phyloP scores from a whole-genome alignment of 2,329 filamentous ascomycete genomes.

The Aspergillus thermomutatus region DNA sequence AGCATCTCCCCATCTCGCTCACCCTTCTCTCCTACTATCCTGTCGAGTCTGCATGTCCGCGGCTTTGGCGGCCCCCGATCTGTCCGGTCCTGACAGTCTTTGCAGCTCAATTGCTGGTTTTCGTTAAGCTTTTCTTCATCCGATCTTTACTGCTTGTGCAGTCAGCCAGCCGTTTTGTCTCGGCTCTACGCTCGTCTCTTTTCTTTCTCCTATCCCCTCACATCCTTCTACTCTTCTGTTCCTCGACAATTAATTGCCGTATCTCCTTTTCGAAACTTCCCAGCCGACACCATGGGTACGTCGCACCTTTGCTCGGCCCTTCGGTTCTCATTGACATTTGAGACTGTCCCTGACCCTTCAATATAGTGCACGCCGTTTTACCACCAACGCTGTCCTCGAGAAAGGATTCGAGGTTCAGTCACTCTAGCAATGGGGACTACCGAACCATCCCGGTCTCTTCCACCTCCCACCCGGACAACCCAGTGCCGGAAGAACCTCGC shows the following conservation, averaged over 20 bases:
- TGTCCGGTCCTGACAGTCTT: neutral
- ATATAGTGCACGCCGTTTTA: slow-evolving; percentile 30
- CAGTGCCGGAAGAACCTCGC: slow-evolving; percentile 47
- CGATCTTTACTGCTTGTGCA: neutral
- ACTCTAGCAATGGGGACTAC: slow-evolving; percentile 22
- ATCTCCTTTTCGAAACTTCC: neutral
- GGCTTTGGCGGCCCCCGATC: neutral
- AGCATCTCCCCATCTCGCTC: slow-evolving; percentile 3
- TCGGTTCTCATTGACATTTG: neutral
- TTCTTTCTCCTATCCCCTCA: neutral
- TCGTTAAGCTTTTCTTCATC: neutral
- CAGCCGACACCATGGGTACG: slow-evolving; percentile 19
- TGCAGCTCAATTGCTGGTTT: neutral
- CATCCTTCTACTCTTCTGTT: neutral
- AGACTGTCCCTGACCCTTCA: neutral
- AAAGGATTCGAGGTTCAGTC: slow-evolving; percentile 20
- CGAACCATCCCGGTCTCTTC: slow-evolving; percentile 34
- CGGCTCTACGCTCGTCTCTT: neutral
- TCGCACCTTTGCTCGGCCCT: neutral
- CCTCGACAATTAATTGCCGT: slow-evolving; percentile 2
- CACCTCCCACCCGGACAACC: slow-evolving; percentile 47
- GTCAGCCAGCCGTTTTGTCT: neutral
- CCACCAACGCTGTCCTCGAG: slow-evolving; percentile 23
- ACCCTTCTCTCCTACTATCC: slow-evolving; percentile 4
- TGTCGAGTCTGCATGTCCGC: slow-evolving; percentile 1